Conservation (phyloP, 768 basidiomycete genomes). For the Pleurotus platypus region DNA sequence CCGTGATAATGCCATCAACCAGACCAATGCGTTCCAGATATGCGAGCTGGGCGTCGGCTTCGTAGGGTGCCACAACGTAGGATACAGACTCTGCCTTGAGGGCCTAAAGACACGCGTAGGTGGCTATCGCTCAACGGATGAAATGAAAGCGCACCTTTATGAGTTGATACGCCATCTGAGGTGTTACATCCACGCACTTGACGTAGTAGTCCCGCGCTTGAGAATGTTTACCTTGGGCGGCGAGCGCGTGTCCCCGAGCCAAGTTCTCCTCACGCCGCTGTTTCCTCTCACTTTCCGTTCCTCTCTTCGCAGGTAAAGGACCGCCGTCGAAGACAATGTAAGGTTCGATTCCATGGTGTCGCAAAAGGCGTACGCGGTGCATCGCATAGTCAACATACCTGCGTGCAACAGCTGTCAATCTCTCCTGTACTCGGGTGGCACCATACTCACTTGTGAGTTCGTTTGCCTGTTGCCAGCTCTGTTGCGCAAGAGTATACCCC, state of each 20-base stretch:
- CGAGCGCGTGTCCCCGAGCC: slow-evolving; percentile 65
- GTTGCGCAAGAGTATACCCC: slow-evolving; percentile 89
- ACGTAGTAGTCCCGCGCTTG: slow-evolving; percentile 87
- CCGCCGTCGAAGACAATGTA: slow-evolving; percentile 97
- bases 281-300: slow-evolving; percentile 80
- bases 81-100: slow-evolving; percentile 74
- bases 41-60: slow-evolving; percentile 96
- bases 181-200: slow-evolving; percentile 93
- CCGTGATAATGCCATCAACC: slow-evolving; percentile 91
- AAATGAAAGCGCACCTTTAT: slow-evolving; percentile 68
- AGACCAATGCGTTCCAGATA: slow-evolving; percentile 82
- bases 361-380: slow-evolving; percentile 84
- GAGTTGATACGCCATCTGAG: slow-evolving; percentile 95
- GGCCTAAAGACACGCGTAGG: slow-evolving; percentile 52
- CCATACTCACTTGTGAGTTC: slow-evolving; percentile 70
- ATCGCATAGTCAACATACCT: slow-evolving; percentile 98
- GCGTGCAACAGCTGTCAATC: not conserved
- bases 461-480: slow-evolving; percentile 82
- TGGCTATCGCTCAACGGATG: too few species aligned
- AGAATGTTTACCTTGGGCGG: slow-evolving; percentile 71
- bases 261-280: slow-evolving; percentile 74
- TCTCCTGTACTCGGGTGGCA: not conserved
- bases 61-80: slow-evolving; percentile 96
- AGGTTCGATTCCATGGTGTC: slow-evolving; percentile 80
- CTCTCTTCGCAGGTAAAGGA: slow-evolving; percentile 89